Evolutionary conservation across 495 filamentous ascomycete genomes (phyloP).

Genomic region (Aspergillus biplanus): DNA sequence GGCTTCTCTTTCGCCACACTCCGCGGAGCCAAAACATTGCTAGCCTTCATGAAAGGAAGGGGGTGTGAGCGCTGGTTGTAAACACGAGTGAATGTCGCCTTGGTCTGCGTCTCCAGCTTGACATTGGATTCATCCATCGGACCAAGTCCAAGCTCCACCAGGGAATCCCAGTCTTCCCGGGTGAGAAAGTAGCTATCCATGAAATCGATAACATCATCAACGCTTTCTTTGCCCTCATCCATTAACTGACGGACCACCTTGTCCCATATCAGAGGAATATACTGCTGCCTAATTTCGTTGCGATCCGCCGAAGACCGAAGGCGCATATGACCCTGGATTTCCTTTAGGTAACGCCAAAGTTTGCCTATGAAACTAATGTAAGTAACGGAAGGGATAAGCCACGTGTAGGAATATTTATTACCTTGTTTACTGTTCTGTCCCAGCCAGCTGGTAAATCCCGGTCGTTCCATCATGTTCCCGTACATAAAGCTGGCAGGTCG

Average conservation of each 20-base stretch:
- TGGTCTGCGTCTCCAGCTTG: conserved; percentile 82
- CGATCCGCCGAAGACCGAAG: conserved; percentile 90
- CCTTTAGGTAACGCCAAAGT: conserved; percentile 81
- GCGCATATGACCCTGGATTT: conserved; percentile 97
- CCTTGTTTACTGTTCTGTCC: conserved; percentile 92
- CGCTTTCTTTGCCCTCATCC: conserved; percentile 71
- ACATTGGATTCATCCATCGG: conserved; percentile 73
- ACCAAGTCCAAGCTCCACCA: conserved; percentile 89
- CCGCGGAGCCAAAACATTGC: conserved; percentile 72
- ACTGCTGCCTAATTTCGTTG: conserved; percentile 92
- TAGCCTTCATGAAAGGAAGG: conserved; percentile 93
- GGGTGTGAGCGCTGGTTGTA: conserved; percentile 90
- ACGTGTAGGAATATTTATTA: conserved; percentile 31
- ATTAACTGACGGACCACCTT: conserved; percentile 72
- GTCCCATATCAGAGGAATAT: conserved; percentile 87
- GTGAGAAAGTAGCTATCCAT: conserved; percentile 99
- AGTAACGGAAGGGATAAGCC: conserved; percentile 15
- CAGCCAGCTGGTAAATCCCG: conserved; percentile 83
- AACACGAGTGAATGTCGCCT: conserved; percentile 83
- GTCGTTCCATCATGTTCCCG: conserved; percentile 66
- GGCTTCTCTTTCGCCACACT: conserved; percentile 73
- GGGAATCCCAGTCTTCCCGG: conserved; percentile 88
- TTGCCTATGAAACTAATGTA: conserved; percentile 57
- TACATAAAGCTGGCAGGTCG: conserved; percentile 87
- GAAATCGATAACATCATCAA: conserved; percentile 76